Evolutionary conservation across 305 asterid genomes (phyloP), one percentile per base, ranked within the genome.

Genomic region (Coffea humblotiana): DNA sequence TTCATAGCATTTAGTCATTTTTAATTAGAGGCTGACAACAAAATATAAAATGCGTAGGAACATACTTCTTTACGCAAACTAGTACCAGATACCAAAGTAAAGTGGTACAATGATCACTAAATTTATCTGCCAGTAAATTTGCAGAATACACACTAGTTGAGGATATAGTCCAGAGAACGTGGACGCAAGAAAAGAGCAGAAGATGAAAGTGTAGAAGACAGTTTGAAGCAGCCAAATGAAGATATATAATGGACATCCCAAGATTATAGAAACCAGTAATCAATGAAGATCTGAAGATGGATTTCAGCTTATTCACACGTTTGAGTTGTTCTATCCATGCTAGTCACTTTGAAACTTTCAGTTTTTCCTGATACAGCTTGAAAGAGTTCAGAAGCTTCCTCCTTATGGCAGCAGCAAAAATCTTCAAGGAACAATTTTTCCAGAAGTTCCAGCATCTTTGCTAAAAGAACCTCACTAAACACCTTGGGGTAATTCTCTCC

Each of bases 301-400:
- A 13, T 6, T 2, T 19, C 19, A 35, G 25, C 72, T 68, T 3
- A 10, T 11, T 16, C 72, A 27, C 72, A 27, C 43, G 18, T 35
- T 37, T 10, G 6, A 68, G 72, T 37, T 43, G 21, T 25, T 60
- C 3, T 21, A 48, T 48, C 13, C 4, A 72, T 49, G 21, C 35
- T 47, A 51, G 4, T 70, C 54, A 70, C 29, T 48, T 29, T 48
- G 61, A 47, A 72, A 47, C n/a, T 47, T n/a, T 48, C 61, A 48
- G 2, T 18, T 75, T 58, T 63, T 77, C 80, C 21, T 74, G 71
- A 82, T 49, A 82, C 1, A 54, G 40, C 77, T 66, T 74, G 64
- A 72, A 40, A 74, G 54, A 82, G 66, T 48, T 77, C 76, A 35
- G 82, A 65, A 66, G 71, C 79, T 72, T 77, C 72, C 45, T 74